Evolutionary conservation across 2,329 filamentous ascomycete genomes (phyloP).

Genomic region (Colletotrichum gigasporum): DNA sequence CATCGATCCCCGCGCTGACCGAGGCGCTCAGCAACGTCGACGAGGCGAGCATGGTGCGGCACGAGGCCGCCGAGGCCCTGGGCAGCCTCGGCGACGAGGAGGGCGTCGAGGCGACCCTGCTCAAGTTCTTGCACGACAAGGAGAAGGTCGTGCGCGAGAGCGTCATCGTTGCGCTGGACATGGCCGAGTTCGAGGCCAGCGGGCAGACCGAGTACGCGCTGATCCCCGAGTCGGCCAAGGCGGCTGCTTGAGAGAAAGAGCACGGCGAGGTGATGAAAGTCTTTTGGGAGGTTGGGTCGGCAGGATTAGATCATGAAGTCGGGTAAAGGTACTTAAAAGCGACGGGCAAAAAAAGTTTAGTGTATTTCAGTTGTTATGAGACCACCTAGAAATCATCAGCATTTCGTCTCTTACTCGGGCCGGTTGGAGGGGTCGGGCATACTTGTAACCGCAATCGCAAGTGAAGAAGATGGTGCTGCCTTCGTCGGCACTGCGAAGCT

Average conservation of each 20-base stretch:
- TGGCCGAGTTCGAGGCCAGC: constrained; percentile 95
- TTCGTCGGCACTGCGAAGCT: constrained; percentile 93
- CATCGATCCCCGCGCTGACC: constrained; percentile 91
- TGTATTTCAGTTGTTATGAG: constrained; percentile 65
- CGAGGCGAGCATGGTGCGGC: constrained; percentile 95
- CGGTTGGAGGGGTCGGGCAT: constrained; percentile 44
- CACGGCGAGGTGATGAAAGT: constrained; percentile 10
- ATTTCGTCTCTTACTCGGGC: constrained; percentile 12
- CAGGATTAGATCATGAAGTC: constrained; percentile 29
- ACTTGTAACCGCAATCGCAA: constrained; percentile 89
- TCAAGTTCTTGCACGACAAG: constrained; percentile 85
- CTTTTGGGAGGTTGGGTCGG: constrained; percentile 18
- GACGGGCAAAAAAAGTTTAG: constrained; percentile 28
- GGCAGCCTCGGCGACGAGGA: constrained; percentile 94
- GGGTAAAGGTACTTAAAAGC: constrained; percentile 30
- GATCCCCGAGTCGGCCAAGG: constrained; percentile 71
- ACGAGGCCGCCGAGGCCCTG: constrained; percentile 95
- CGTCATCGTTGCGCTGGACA: constrained; percentile 93
- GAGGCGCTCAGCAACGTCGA: constrained; percentile 79
- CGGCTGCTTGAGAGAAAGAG: constrained; percentile 44
- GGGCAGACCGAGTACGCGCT: constrained; percentile 92
- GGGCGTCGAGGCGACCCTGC: constrained; percentile 88
- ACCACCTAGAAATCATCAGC: constrained; percentile 53
- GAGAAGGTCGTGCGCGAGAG: constrained; percentile 96
- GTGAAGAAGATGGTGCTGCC: constrained; percentile 91